Conservation (phyloP, 257 asterid genomes). For the Solanum piurae region DNA sequence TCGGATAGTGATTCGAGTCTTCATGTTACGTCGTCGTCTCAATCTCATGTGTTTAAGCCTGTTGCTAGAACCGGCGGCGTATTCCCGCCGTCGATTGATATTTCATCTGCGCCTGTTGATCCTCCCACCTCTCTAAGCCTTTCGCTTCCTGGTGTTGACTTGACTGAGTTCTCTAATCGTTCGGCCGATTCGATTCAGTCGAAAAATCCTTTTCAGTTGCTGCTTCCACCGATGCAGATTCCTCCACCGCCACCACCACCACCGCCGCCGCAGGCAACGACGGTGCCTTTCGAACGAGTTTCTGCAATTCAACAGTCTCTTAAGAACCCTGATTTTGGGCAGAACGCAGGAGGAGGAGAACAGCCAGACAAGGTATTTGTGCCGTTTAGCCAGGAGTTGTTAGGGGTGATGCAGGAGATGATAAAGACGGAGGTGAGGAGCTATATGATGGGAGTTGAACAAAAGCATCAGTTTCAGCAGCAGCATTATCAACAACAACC, state of each 20-base stretch:
- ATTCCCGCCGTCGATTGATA: conserved; percentile 21
- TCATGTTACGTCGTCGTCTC: conserved; percentile 20
- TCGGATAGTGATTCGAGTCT: conserved; percentile 66
- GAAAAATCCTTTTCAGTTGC: conserved; percentile 8
- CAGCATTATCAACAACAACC: conserved; percentile 17
- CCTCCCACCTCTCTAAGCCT: conserved; percentile 71
- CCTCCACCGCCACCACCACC: conserved; percentile 7
- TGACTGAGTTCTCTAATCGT: conserved; percentile 10
- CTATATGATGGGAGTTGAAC: conserved; percentile 53
- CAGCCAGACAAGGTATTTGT: conserved; percentile 33
- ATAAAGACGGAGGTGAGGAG: conserved; percentile 68
- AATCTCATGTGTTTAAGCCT: conserved; percentile 30
- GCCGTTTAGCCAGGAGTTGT: conserved; percentile 50
- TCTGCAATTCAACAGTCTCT: neutral
- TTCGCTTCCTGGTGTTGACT: conserved; percentile 67
- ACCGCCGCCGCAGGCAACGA: neutral
- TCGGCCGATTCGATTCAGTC: conserved; percentile 16
- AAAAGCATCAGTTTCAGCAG: conserved; percentile 6
- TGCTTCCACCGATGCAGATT: neutral
- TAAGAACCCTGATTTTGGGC: neutral
- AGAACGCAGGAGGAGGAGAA: neutral
- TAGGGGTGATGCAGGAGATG: conserved; percentile 86
- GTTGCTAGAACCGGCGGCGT: conserved; percentile 34
- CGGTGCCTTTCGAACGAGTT: neutral
- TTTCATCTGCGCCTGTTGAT: conserved; percentile 28